Evolutionary conservation across 2,329 filamentous ascomycete genomes (phyloP), one percentile per base, ranked within the genome.

Genomic region (Fusarium odoratissimum): DNA sequence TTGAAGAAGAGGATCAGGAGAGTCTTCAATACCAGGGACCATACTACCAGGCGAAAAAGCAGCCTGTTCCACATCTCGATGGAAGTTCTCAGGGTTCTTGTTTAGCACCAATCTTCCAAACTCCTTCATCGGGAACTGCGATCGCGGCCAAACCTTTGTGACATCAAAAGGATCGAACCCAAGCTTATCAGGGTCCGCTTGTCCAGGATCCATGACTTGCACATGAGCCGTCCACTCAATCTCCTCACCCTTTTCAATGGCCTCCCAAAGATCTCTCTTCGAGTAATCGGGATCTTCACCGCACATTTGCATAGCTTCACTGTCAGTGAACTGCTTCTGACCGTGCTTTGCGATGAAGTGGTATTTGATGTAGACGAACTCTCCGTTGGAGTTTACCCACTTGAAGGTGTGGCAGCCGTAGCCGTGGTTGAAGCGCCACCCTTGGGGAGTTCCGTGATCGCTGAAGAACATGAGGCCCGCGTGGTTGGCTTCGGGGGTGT

Each of bases 11-110:
- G 63, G 60, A 28, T 45, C 49, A 6, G 64, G 60, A 13, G 60
- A 65, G 44, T 65, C 44, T 37, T 66, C 64, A 7, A 65, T 65
- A 8, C 44, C 64, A 1, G 44, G 60, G 14, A 65, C 38, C 51
- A 65, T 66, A 2, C 64, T 66, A 1, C 62, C 62, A 13, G 60
- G 28, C 1, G 51, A 66, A 35, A 66, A 66, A 2, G 41, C 48
- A 30, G 60, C 64, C 10, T 65, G 60, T 14, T 45, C 60, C 2
- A 66, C 60, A 23, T 66, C 60, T 9, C 38, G 45, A 12, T 66
- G 60, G 60, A 65, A 66, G 60, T 59, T 65, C 23, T 59, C 51
- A 0, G 60, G 51, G 28, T 67, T 67, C 21, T 67, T 67, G 33
- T 65, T 37, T 9, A 65, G 64, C 5, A 67, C 60, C 1, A 67